Evolutionary conservation across 2,329 filamentous ascomycete species (phyloP).

Genomic region (Lachnellula hyalina): DNA sequence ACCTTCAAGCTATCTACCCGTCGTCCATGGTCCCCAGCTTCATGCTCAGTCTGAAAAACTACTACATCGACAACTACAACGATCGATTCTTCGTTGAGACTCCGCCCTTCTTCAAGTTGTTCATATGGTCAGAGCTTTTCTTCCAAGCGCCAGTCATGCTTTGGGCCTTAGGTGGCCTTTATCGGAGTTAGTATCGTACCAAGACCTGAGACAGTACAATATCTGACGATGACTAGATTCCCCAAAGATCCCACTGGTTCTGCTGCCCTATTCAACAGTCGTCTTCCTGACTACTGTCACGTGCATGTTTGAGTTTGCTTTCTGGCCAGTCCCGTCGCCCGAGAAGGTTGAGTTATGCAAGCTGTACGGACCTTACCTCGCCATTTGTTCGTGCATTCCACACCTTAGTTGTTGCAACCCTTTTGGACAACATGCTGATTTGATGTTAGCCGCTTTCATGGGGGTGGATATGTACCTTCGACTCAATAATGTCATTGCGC

Average conservation of each 20-base stretch:
- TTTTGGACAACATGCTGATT: background rate
- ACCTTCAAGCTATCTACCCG: constrained; percentile 56
- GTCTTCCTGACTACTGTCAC: constrained; percentile 57
- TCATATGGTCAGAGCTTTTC: constrained; percentile 52
- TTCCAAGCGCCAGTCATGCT: constrained; percentile 57
- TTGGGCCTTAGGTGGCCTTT: constrained; percentile 53
- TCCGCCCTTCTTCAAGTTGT: constrained; percentile 54
- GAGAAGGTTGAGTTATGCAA: constrained; percentile 46
- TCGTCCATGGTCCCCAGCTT: constrained; percentile 41
- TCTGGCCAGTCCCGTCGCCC: constrained; percentile 43
- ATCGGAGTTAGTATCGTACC: constrained; percentile 37
- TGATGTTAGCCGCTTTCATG: constrained; percentile 35
- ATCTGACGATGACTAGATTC: constrained; percentile 38
- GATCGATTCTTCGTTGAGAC: constrained; percentile 58
- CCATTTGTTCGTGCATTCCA: constrained; percentile 42
- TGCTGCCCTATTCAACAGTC: constrained; percentile 55
- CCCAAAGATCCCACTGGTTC: constrained; percentile 51
- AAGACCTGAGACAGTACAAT: background rate
- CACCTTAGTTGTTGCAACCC: background rate
- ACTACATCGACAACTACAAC: constrained; percentile 54
- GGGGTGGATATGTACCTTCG: constrained; percentile 37
- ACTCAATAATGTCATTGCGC: constrained; percentile 21
- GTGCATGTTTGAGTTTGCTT: constrained; percentile 56
- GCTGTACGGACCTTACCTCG: constrained; percentile 53
- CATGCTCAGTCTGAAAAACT: constrained; percentile 46